phyloP scores from a whole-genome alignment of 1,139 yeast species.

The Magnusiomyces sp. region DNA sequence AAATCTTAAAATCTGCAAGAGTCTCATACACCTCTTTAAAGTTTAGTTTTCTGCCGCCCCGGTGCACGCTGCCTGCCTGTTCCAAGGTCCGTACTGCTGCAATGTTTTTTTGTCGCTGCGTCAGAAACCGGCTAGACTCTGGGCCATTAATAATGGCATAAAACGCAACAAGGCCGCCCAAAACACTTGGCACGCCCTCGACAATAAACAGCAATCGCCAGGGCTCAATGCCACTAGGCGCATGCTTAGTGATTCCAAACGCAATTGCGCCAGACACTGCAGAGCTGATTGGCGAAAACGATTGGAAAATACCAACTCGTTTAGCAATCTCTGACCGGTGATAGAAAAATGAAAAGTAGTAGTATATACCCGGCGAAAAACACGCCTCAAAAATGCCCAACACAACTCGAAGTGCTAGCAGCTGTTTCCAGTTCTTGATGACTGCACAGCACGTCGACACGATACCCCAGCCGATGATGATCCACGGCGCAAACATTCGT shows the following conservation, averaged over 20 bases:
- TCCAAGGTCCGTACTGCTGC: constrained; percentile 23
- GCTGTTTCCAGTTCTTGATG: constrained; percentile 19
- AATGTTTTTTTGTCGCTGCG: constrained; percentile 23
- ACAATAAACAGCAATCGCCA: constrained; percentile 36
- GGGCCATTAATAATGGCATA: constrained; percentile 40
- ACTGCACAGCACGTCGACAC: constrained; percentile 22
- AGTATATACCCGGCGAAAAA: constrained; percentile 30
- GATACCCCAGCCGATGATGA: constrained; percentile 26
- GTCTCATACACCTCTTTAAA: constrained; percentile 20
- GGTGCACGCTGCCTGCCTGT: constrained; percentile 19
- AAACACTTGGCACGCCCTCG: constrained; percentile 34
- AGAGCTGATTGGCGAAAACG: constrained; percentile 30
- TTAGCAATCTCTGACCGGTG: constrained; percentile 32
- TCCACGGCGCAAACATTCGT: constrained; percentile 21
- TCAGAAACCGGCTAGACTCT: constrained; percentile 29
- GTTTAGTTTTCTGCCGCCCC: constrained; percentile 16
- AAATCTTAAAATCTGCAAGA: constrained; percentile 19
- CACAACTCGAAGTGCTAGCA: constrained; percentile 24
- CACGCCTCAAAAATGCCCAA: constrained; percentile 27
- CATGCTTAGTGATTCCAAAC: constrained; percentile 33
- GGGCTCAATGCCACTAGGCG: constrained; percentile 17
- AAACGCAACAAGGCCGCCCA: constrained; percentile 28
- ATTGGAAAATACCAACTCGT: constrained; percentile 47
- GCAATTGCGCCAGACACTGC: constrained; percentile 29
- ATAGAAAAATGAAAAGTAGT: constrained; percentile 26